Percentiles rank a stretch among this genome's conserved stretches.
Evolutionary conservation across 2,329 filamentous ascomycete genomes (phyloP).

Genomic region (Sclerotinia glacialis): DNA sequence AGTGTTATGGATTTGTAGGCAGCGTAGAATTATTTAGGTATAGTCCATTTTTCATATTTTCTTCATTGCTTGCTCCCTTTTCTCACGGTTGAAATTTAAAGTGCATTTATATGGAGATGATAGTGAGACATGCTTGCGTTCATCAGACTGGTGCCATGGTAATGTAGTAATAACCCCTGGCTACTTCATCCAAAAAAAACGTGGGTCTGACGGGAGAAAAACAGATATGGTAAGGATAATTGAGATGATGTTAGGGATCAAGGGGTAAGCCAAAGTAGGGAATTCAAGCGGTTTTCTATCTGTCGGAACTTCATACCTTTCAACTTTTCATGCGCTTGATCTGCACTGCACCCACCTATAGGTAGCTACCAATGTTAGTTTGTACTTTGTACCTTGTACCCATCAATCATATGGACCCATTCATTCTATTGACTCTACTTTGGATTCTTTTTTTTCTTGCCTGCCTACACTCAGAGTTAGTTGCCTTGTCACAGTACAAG

Average conservation of each 20-base stretch:
- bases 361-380: not conserved
- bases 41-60: not conserved
- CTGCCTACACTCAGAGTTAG: slow-evolving; percentile 11
- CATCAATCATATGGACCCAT: not conserved
- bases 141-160: slow-evolving; percentile 8
- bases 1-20: not conserved
- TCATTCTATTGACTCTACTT: not conserved
- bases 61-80: not conserved
- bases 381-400: not conserved
- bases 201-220: slow-evolving; percentile 19
- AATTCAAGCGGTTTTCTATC: slow-evolving; percentile 4
- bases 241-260: slow-evolving; percentile 18
- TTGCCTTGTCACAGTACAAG: slow-evolving; percentile 5
- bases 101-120: slow-evolving; percentile 10
- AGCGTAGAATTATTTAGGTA: not conserved
- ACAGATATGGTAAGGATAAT: slow-evolving; percentile 7
- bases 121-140: slow-evolving; percentile 14
- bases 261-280: not conserved
- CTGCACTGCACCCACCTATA: too few species aligned
- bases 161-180: not conserved
- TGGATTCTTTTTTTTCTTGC: not conserved
- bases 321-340: not conserved
- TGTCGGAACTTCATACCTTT: slow-evolving; percentile 14
- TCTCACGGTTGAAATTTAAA: not conserved
- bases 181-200: slow-evolving; percentile 13